phyloP scores from a whole-genome alignment of 2,329 filamentous ascomycete genomes.

The Phoma sp. region DNA sequence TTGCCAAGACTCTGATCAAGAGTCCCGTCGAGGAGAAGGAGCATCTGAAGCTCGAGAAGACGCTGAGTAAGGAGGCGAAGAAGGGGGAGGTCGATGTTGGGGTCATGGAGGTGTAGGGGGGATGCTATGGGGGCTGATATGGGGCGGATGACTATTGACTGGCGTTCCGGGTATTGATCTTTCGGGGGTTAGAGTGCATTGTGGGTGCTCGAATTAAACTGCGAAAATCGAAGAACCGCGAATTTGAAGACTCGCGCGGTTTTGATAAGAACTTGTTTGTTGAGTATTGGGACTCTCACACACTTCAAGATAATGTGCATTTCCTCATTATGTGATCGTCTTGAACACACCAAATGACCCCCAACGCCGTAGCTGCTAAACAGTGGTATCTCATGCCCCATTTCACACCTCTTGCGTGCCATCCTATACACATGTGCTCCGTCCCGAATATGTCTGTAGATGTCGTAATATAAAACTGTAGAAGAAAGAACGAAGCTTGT shows the following conservation, averaged over 20 bases:
- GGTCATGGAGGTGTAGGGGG: conserved; percentile 4
- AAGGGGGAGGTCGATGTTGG: conserved; percentile 12
- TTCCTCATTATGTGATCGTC: too few relatives aligned
- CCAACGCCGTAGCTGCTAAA: conserved; percentile 15
- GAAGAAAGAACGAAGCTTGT: neutral
- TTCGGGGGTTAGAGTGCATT: too few relatives aligned
- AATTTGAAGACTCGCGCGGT: too few relatives aligned
- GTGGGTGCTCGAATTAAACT: neutral
- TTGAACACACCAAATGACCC: too few relatives aligned
- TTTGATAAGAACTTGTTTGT: too few relatives aligned
- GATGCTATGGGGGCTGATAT: neutral
- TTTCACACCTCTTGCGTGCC: neutral
- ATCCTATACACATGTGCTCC: conserved; percentile 3
- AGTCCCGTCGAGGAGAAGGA: conserved; percentile 16
- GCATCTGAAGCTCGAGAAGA: conserved; percentile 9
- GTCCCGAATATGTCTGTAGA: neutral
- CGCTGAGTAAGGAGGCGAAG: conserved; percentile 9
- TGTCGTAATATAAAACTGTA: conserved; percentile 7
- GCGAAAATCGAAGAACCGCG: neutral
- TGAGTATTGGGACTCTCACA: too few relatives aligned
- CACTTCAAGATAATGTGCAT: too few relatives aligned
- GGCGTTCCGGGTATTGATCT: neutral
- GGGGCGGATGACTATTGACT: neutral
- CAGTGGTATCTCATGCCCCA: conserved; percentile 15
- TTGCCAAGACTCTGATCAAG: conserved; percentile 11